phyloP scores from a whole-genome alignment of 192 early-diverging fungal species.

The Spizellomyces sp. region DNA sequence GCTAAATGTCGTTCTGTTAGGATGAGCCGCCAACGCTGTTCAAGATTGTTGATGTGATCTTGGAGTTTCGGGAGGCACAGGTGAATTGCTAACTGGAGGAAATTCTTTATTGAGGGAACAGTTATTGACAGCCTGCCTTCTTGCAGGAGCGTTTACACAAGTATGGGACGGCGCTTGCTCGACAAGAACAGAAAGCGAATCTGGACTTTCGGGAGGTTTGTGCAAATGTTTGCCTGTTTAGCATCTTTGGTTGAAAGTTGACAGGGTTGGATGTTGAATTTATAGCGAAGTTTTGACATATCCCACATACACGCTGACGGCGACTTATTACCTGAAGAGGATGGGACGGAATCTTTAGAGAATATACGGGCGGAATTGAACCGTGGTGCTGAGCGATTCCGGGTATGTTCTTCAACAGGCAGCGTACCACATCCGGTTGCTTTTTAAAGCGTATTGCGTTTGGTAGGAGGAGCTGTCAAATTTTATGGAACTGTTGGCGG shows the following conservation, averaged over 20 bases:
- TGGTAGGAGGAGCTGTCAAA: background rate
- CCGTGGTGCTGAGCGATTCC: background rate
- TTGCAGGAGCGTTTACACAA: conserved; percentile 35
- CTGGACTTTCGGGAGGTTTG: conserved; percentile 4
- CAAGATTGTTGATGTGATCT: conserved; percentile 65
- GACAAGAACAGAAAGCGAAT: conserved; percentile 28
- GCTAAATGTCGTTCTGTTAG: background rate
- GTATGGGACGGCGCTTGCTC: conserved; percentile 37
- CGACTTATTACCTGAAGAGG: conserved; percentile 7
- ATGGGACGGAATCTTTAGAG: conserved; percentile 33
- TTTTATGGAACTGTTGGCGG: background rate
- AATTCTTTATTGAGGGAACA: too few relatives aligned
- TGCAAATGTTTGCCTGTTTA: background rate
- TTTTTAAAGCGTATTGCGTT: too few relatives aligned
- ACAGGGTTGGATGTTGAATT: background rate
- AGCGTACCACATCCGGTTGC: too few relatives aligned
- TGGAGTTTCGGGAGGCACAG: conserved; percentile 56
- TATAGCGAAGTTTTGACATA: conserved; percentile 21
- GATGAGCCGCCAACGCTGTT: conserved; percentile 43
- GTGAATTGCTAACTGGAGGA: background rate
- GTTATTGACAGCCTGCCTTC: background rate
- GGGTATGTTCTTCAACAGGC: too few relatives aligned
- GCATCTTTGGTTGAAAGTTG: background rate
- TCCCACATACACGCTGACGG: conserved; percentile 11
- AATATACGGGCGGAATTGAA: conserved; percentile 17